Base-by-base conservation (phyloP, 805 yeast genomes). In the Hanseniaspora valbyensis region DNA sequence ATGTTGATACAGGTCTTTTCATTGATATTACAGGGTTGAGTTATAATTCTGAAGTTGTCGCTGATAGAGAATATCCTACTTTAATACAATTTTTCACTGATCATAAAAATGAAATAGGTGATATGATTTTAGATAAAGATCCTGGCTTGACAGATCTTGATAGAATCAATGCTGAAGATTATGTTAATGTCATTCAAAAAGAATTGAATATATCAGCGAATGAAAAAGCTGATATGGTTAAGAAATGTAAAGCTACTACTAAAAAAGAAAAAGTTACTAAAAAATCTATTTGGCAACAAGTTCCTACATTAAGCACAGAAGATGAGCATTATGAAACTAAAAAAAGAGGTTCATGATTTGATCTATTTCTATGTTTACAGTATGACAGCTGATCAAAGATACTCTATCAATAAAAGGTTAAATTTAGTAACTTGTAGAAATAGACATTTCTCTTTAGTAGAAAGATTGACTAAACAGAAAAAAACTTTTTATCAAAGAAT, bases 1-100 rank as follows among this genome's bases (percentile, higher is more conserved):
- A 82, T 61, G 67, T 78, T 8, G 83, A 79, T 55, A 72, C 80
- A 4, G 92, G 90, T 0, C 62, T 80, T 50, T 83, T 77, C 57
- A 78, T 83, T 50, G 92, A 83, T 61, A 77, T 83, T 30, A 83
- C 92, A 0, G 89, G 79, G 0, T 63, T 81, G 52, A 71, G 81
- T 2, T 25, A 56, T 62, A 22, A 61, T 61, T 10, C 64, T 66
- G 10, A 48, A 22, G 41, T 48, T 33, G 41, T 48, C 3, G 32
- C 51, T 14, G 44, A 48, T 10, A 32, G 29, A 25, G 41, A 48
- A 8, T 48, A 40, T 24, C 13, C 24, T 13, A 4, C 2, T 21
- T 25, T 48, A 16, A 3, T 13, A 25, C 28, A 26, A 2, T 48
- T 48, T 26, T 24, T 40, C n/a, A 26, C 33, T 2, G 16, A 33